Base-by-base conservation (phyloP, 257 asterid species). In the Fraxinus cuspidata region DNA sequence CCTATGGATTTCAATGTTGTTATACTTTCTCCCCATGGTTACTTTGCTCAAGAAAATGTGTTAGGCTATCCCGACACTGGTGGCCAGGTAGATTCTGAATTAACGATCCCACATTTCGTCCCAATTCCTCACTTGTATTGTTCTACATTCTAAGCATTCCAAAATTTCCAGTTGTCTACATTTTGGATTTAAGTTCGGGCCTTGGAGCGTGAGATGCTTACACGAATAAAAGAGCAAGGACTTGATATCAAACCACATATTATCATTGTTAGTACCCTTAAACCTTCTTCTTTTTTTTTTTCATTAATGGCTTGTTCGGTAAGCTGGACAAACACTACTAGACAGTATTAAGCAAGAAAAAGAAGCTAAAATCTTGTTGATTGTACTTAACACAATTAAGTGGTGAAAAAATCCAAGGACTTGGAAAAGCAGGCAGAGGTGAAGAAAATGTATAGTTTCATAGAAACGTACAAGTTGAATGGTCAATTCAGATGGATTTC, bases 401-500 rank as follows among this genome's bases (percentile, higher is more conserved):
- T 34, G 19, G 16, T 13, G 11, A 6, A 31, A 35, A 9, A 92
- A 76, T 93, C 98, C 63, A 96, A 96, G 32, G 98, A 96, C 58
- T 77, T 92, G 90, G 99, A 96, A 86, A 98, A 96, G 83, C 97
- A 92, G 49, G 97, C 90, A 2, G 97, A 96, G 91, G 89, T 93
- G 98, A 92, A 93, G 80, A 96, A 92, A 83, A 96, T 93, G 99
- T 88, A 96, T 47, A 85, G 73, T 35, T 90, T 96, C 11, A 96
- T 96, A 4, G 92, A 93, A 51, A 85, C 89, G 11, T 85, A 90
- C 87, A 84, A 88, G 2, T 83, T 96, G 40, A 89, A 93, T 1
- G 98, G 98, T 38, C 98, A 93, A 21, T 93, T 96, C 90, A 77
- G 98, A 80, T 96, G 98, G 99, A 96, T 96, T 77, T 93, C 99